Conservation (phyloP, 192 early-diverging fungal genomes). For the Backusella tarrabulga region DNA sequence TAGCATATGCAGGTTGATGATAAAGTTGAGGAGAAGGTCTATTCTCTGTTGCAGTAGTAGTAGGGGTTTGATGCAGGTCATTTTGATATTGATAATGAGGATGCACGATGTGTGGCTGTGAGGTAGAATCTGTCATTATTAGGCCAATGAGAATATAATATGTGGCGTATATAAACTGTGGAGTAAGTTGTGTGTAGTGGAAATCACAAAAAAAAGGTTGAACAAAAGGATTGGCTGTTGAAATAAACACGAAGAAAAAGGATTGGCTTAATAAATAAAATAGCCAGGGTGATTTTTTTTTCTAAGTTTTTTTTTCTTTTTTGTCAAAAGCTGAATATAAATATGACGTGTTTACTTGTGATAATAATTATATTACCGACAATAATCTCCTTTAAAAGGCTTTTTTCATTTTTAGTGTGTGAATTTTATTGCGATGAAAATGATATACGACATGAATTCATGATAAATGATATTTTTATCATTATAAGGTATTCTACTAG, state of each 20-base stretch:
- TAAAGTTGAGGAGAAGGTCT: background rate
- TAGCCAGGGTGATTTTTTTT: slow-evolving; percentile 1
- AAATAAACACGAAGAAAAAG: slow-evolving; percentile 21
- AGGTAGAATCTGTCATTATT: slow-evolving; percentile 20
- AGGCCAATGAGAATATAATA: slow-evolving; percentile 15
- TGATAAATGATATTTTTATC: background rate
- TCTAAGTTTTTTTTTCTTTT: background rate
- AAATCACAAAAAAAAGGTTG: slow-evolving; percentile 15
- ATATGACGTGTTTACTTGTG: background rate
- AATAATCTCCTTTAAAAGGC: background rate
- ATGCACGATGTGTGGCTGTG: slow-evolving; percentile 21
- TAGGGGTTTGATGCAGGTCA: background rate
- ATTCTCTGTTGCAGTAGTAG: slow-evolving; percentile 5
- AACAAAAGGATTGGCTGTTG: slow-evolving; percentile 19
- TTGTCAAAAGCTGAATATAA: background rate
- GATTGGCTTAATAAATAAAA: slow-evolving; percentile 13
- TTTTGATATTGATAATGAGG: slow-evolving; percentile 6
- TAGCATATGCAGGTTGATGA: slow-evolving; percentile 31
- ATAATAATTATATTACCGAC: background rate
- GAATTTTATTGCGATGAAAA: background rate
- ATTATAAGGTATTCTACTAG: background rate
- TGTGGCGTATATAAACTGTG: slow-evolving; percentile 8
- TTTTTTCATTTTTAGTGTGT: background rate
- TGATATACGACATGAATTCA: background rate
- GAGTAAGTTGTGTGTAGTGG: background rate